Conservation (phyloP, 768 basidiomycete genomes). For the Mycena albidolilacea region DNA sequence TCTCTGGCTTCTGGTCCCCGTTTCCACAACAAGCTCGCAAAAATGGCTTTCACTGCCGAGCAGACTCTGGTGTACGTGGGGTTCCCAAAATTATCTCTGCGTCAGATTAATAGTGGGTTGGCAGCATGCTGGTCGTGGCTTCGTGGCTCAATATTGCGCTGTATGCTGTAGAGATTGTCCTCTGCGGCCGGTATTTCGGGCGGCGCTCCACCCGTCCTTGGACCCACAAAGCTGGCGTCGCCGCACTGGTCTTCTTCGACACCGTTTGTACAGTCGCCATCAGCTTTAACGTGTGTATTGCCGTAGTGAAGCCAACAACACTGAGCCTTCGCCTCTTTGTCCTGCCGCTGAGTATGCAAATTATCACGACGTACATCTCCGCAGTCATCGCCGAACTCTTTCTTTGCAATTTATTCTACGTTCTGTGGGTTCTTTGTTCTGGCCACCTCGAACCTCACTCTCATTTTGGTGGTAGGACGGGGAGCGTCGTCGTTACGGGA, state of each 20-base stretch:
- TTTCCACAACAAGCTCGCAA: too few relatives aligned
- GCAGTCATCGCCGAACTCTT: constrained; percentile 15
- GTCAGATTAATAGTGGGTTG: too few relatives aligned
- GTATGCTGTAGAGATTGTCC: constrained; percentile 13
- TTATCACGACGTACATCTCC: constrained; percentile 18
- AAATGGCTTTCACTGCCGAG: too few relatives aligned
- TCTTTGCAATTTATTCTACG: constrained; percentile 13
- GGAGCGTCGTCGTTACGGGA: background rate
- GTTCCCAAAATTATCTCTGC: too few relatives aligned
- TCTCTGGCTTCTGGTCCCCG: too few relatives aligned
- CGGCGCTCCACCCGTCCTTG: background rate
- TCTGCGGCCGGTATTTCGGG: background rate
- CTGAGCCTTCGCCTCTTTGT: background rate
- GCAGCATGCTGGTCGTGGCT: background rate
- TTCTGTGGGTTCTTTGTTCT: constrained; percentile 1
- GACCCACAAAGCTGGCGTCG: constrained; percentile 4
- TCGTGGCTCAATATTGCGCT: constrained; percentile 17
- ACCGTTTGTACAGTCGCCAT: constrained; percentile 14
- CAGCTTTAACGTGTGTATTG: too few relatives aligned
- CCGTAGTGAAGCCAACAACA: too few relatives aligned
- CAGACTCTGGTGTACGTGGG: too few relatives aligned
- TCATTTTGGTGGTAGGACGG: background rate
- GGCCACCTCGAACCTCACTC: background rate
- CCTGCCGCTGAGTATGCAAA: background rate
- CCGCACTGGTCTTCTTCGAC: constrained; percentile 10